phyloP scores from a whole-genome alignment of 805 yeast species.

The Diddensiella caesifluorescens region DNA sequence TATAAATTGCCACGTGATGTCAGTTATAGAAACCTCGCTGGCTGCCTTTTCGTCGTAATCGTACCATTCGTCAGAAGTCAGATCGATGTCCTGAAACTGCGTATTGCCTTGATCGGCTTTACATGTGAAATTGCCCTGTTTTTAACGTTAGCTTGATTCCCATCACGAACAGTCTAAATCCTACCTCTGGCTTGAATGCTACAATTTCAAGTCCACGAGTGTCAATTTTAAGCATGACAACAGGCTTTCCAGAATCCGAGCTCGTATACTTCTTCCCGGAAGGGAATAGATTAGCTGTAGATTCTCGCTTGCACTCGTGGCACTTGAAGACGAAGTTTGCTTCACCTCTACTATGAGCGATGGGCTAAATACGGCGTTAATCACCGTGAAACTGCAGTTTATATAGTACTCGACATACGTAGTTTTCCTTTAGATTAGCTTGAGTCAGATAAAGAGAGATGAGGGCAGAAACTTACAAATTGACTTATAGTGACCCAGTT shows the following conservation, averaged over 20 bases:
- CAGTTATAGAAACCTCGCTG: constrained; percentile 75
- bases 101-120: constrained; percentile 48
- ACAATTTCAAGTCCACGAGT: constrained; percentile 77
- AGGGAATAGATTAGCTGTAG: constrained; percentile 29
- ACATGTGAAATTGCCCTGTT: constrained; percentile 50
- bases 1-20: constrained; percentile 60
- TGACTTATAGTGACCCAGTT: constrained; percentile 65
- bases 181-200: constrained; percentile 54
- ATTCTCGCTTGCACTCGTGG: constrained; percentile 48
- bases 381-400: not conserved
- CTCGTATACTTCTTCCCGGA: constrained; percentile 30
- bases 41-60: constrained; percentile 87
- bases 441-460: constrained; percentile 6
- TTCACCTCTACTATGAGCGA: constrained; percentile 70
- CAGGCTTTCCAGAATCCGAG: constrained; percentile 41
- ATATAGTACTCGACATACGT: constrained; percentile 15
- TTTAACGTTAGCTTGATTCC: not conserved
- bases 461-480: constrained; percentile 35
- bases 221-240: constrained; percentile 61
- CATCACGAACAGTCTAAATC: not conserved
- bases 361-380: constrained; percentile 23
- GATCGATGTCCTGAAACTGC: constrained; percentile 57
- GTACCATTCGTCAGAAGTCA: constrained; percentile 83
- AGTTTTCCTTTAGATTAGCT: constrained; percentile 14
- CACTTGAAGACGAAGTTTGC: constrained; percentile 81